phyloP scores from a whole-genome alignment of 352 stramenopile species.

The Blastocystis sp. region DNA sequence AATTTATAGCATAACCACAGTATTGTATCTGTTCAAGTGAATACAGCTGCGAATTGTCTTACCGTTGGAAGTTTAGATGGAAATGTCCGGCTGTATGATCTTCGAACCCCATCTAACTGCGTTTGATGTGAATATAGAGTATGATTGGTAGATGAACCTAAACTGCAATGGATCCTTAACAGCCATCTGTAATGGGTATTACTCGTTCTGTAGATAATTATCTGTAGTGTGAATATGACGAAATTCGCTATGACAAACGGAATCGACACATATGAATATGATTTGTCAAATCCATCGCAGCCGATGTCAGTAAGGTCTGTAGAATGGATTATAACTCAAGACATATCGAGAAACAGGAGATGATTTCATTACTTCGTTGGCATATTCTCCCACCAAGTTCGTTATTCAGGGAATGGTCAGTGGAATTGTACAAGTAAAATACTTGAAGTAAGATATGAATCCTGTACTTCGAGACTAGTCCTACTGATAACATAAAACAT shows the following conservation, averaged over 20 bases:
- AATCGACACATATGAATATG: conserved; percentile 35
- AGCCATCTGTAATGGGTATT: conserved; percentile 27
- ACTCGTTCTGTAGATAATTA: not conserved
- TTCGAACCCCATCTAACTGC: not conserved
- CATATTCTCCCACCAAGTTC: conserved; percentile 30
- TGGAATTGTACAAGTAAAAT: conserved; percentile 29
- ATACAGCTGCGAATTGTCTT: conserved; percentile 18
- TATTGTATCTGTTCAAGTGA: conserved; percentile 19
- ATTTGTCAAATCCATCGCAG: conserved; percentile 8
- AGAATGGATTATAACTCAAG: not conserved
- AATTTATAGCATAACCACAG: not conserved
- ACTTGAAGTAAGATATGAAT: not conserved
- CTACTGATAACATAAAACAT: not conserved
- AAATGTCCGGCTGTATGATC: conserved; percentile 9
- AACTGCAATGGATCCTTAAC: conserved; percentile 21
- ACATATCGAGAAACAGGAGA: not conserved
- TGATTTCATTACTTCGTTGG: not conserved
- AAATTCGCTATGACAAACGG: conserved; percentile 36
- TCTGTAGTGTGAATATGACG: not conserved
- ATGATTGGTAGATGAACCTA: conserved; percentile 23
- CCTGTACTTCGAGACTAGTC: not conserved
- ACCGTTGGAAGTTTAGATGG: conserved; percentile 25
- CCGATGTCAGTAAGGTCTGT: not conserved
- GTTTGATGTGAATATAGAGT: not conserved
- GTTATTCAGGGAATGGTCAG: conserved; percentile 18